Percentiles rank a stretch among this genome's conserved stretches.
Evolutionary conservation across 495 filamentous ascomycete genomes (phyloP).

Genomic region (Penicillium mononematosum): DNA sequence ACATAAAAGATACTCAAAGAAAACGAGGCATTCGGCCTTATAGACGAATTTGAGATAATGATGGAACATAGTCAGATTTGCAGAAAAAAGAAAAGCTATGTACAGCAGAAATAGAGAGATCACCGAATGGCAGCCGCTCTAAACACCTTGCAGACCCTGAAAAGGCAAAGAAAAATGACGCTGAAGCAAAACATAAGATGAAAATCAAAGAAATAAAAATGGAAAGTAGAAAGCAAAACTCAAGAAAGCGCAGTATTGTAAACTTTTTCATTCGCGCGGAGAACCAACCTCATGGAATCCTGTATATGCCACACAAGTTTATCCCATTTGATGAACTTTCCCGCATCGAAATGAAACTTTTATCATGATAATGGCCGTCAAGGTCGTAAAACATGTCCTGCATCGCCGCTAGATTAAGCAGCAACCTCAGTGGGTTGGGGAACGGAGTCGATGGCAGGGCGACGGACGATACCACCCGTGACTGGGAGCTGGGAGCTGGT

Average conservation of each 20-base stretch:
- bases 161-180: constrained; percentile 13
- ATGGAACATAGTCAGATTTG: constrained; percentile 15
- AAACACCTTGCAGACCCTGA: constrained; percentile 32
- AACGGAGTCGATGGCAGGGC: constrained; percentile 57
- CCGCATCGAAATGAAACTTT: constrained; percentile 1
- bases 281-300: neutral
- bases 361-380: constrained; percentile 18
- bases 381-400: constrained; percentile 9
- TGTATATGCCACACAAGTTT: constrained; percentile 8
- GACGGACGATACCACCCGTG: constrained; percentile 91
- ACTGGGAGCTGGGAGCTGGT: constrained; percentile 77
- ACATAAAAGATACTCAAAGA: neutral
- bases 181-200: constrained; percentile 12
- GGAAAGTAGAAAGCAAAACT: neutral
- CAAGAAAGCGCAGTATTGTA: constrained; percentile 4
- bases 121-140: constrained; percentile 31
- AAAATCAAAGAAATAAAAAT: constrained; percentile 7
- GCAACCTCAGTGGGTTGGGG: constrained; percentile 33
- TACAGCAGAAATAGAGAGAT: constrained; percentile 26
- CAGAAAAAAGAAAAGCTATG: constrained; percentile 26
- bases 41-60: neutral
- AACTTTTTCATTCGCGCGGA: constrained; percentile 5
- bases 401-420: constrained; percentile 20
- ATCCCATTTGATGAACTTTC: constrained; percentile 11
- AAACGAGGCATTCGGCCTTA: neutral